A percentile compares a stretch with the other conserved stretches of the same genome.
phyloP scores from a whole-genome alignment of 208 protist species.

The Blastocrithidia nonstop region DNA sequence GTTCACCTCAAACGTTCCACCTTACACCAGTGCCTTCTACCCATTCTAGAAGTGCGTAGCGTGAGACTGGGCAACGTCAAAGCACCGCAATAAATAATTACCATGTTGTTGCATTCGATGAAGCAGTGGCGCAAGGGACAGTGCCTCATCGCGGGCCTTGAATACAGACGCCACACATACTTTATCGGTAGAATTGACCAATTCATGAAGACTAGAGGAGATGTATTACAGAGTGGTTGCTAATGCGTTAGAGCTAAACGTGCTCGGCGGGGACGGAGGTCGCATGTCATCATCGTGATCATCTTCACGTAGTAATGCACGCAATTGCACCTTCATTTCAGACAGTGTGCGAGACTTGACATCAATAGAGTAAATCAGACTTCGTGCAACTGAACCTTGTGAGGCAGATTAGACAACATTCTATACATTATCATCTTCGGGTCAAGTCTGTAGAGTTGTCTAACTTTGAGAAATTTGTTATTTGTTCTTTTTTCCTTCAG shows the following conservation, averaged over 20 bases:
- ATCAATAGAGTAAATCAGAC: too few species aligned
- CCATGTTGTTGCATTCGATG: slow-evolving; percentile 19
- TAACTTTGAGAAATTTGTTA: too few species aligned
- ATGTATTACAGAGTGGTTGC: slow-evolving; percentile 40
- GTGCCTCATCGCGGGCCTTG: slow-evolving; percentile 15
- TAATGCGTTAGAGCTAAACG: slow-evolving; percentile 43
- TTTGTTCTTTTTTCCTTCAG: too few species aligned
- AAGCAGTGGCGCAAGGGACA: slow-evolving; percentile 19
- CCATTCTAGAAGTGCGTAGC: slow-evolving; percentile 48
- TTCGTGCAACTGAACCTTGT: too few species aligned
- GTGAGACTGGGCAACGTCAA: slow-evolving; percentile 23
- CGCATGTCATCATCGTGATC: slow-evolving; percentile 6
- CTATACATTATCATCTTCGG: too few species aligned
- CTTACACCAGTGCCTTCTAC: slow-evolving; percentile 40
- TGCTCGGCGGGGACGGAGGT: slow-evolving; percentile 17
- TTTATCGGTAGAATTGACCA: slow-evolving; percentile 34
- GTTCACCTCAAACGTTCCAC: slow-evolving; percentile 41
- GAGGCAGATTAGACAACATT: too few species aligned
- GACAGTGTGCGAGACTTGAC: too few species aligned
- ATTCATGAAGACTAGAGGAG: slow-evolving; percentile 16
- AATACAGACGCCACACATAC: slow-evolving; percentile 45
- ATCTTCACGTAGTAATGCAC: slow-evolving; percentile 12
- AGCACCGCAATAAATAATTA: slow-evolving; percentile 14
- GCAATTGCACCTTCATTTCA: slow-evolving; percentile 8
- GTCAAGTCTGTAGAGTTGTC: too few species aligned